Percentiles rank a stretch among this genome's conserved stretches.
Conservation (phyloP, 768 basidiomycete genomes). For the Daedaleopsis nitida region DNA sequence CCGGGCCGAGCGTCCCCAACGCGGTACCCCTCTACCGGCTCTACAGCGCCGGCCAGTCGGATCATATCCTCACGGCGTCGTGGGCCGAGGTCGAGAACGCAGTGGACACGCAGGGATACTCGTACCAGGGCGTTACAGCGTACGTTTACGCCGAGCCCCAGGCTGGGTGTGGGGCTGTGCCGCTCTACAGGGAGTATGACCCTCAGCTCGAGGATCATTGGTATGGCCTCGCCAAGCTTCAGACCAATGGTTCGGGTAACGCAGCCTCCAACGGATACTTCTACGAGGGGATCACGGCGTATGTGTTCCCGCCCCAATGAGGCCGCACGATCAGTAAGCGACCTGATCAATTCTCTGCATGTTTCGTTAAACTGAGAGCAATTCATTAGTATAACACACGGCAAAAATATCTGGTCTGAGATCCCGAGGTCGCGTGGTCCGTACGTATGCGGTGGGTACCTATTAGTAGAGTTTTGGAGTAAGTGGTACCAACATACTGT, state of each 20-base stretch:
- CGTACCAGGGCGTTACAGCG: not conserved
- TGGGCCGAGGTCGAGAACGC: not conserved
- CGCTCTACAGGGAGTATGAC: not conserved
- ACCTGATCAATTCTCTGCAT: too few relatives aligned
- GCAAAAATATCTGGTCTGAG: too few relatives aligned
- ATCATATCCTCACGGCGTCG: not conserved
- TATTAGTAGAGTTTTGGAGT: too few relatives aligned
- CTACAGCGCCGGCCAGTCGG: not conserved
- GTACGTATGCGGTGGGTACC: too few relatives aligned
- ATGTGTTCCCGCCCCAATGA: too few relatives aligned
- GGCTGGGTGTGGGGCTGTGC: not conserved
- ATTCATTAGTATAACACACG: too few relatives aligned
- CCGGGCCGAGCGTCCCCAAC: not conserved
- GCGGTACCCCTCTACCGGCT: not conserved
- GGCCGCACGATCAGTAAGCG: too few relatives aligned
- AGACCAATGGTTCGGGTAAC: not conserved
- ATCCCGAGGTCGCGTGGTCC: too few relatives aligned
- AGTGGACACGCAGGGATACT: not conserved
- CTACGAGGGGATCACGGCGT: not conserved
- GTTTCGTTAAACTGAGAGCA: too few relatives aligned
- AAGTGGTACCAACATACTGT: too few relatives aligned
- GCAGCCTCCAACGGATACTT: not conserved
- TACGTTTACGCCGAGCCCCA: not conserved
- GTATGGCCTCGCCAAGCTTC: not conserved
- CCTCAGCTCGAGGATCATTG: not conserved